These are phyloP conservation scores for Articulospora tetracladia DNA, from an alignment of 495 filamentous ascomycete species.

Conservation along the genomic window DNA sequence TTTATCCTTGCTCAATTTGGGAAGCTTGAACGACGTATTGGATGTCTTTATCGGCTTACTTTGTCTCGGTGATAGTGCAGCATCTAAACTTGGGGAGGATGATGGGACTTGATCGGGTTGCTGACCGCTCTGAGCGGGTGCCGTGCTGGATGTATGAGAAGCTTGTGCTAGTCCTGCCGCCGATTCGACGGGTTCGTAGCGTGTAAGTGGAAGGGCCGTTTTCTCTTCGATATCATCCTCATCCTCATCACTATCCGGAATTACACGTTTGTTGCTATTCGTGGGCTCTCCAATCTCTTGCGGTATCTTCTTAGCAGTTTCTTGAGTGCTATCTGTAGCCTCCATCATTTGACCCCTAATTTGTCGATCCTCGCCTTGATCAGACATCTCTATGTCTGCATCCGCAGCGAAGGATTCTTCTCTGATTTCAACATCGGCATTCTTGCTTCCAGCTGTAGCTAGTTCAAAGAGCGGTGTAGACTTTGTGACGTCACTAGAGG, in stretches of 20 bases:
- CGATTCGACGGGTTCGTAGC: too few species aligned
- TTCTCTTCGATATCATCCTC: background rate
- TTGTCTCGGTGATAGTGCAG: background rate
- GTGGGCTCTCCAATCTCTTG: background rate
- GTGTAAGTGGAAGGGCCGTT: background rate
- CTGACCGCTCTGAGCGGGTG: background rate
- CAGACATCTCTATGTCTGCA: background rate
- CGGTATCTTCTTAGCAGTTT: background rate
- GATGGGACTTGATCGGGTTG: background rate
- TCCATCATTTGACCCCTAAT: background rate
- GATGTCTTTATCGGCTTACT: background rate
- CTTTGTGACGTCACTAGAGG: background rate
- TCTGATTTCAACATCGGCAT: background rate
- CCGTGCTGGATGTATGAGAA: background rate
- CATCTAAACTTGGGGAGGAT: background rate
- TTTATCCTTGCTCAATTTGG: background rate
- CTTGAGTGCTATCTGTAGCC: background rate
- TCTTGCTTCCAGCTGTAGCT: background rate
- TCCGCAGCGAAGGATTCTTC: background rate
- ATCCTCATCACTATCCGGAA: slow-evolving; percentile 10
- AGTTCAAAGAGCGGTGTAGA: background rate
- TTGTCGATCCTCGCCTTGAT: background rate
- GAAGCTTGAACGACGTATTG: background rate
- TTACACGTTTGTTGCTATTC: background rate
- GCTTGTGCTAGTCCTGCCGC: background rate